A percentile compares a stretch with the other conserved stretches of the same genome.
Conservation (phyloP, 2,329 filamentous ascomycete genomes). For the Amauroascus verrucosus region DNA sequence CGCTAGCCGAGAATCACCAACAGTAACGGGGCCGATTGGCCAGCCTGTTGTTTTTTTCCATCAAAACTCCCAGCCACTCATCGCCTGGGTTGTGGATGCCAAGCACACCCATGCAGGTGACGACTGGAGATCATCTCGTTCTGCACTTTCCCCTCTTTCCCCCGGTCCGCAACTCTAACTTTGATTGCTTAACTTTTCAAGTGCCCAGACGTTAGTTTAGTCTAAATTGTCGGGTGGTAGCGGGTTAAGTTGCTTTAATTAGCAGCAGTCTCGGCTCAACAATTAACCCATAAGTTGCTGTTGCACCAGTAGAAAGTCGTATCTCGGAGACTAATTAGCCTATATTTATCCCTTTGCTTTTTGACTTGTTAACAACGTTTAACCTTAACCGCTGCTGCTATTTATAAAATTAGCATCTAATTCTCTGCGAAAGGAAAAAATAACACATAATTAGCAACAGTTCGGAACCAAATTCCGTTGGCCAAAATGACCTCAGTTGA, state of each 20-base stretch:
- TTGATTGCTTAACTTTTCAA: background rate
- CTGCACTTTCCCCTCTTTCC: background rate
- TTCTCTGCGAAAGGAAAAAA: background rate
- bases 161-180: constrained; percentile 7
- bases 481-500: no score
- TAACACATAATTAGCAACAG: constrained; percentile 10
- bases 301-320: background rate
- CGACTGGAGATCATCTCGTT: no score
- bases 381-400: background rate
- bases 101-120: constrained; percentile 6
- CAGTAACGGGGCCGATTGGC: no score
- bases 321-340: background rate
- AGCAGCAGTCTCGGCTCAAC: constrained; percentile 2
- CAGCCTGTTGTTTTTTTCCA: no score
- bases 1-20: no score
- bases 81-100: background rate
- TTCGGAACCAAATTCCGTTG: no score
- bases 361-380: no score
- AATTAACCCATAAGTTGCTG: background rate
- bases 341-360: background rate
- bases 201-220: background rate
- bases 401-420: constrained; percentile 6
- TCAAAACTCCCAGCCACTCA: constrained; percentile 6
- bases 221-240: no score
- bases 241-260: constrained; percentile 6